Conservation (phyloP, 441 rosid species). For the Flueggea neowawraea region DNA sequence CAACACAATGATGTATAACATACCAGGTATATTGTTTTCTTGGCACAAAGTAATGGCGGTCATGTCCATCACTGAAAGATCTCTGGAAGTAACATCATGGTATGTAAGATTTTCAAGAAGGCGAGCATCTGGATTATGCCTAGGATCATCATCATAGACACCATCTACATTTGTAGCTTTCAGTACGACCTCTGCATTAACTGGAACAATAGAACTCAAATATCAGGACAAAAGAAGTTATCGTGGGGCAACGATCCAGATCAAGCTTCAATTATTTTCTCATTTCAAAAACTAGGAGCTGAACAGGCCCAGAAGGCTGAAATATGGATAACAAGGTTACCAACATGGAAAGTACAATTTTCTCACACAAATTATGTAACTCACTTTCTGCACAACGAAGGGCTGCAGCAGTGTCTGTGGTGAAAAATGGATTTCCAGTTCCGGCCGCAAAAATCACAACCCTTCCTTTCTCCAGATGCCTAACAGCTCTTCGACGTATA, state of each 20-base stretch:
- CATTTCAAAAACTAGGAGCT: background rate
- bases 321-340: no score
- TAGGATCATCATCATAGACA: conserved; percentile 86
- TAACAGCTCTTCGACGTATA: conserved; percentile 78
- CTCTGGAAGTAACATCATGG: conserved; percentile 83
- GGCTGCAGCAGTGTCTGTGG: conserved; percentile 96
- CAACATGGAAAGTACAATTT: background rate
- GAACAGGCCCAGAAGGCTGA: background rate
- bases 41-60: conserved; percentile 94
- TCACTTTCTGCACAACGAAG: conserved; percentile 95
- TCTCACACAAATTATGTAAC: conserved; percentile 17
- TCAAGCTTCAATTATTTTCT: background rate
- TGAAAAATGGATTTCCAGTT: conserved; percentile 95
- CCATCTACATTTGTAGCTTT: conserved; percentile 96
- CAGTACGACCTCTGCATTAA: conserved; percentile 88
- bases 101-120: conserved; percentile 73
- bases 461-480: conserved; percentile 96
- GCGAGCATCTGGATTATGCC: conserved; percentile 66
- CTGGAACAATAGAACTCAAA: conserved; percentile 27
- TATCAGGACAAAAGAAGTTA: conserved; percentile 1
- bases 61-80: conserved; percentile 96
- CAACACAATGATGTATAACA: background rate
- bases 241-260: background rate
- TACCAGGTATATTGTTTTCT: conserved; percentile 95
- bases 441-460: conserved; percentile 95